These are phyloP conservation scores for Glycine soja DNA, from an alignment of 306 rosid genomes.

Conservation along the genomic window DNA sequence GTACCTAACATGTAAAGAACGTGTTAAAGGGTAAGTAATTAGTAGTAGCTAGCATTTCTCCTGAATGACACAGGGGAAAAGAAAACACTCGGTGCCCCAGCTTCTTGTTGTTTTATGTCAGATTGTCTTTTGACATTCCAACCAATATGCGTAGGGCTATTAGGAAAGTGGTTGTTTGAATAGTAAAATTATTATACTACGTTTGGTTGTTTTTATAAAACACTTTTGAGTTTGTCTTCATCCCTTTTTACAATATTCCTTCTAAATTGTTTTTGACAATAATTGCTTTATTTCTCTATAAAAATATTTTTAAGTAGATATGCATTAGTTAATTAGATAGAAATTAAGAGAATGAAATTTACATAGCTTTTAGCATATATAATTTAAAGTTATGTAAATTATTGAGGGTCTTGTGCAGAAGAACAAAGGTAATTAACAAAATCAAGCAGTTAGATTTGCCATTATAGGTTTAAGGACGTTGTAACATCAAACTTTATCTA, in stretches of 20 bases:
- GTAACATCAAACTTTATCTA: background rate
- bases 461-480: conserved; percentile 2
- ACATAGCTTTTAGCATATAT: background rate
- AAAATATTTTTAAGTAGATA: background rate
- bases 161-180: conserved; percentile 11
- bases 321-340: background rate
- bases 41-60: background rate
- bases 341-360: background rate
- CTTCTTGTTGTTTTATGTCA: conserved; percentile 39
- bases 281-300: background rate
- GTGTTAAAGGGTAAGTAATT: background rate
- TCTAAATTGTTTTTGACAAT: background rate
- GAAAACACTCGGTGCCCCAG: conserved; percentile 38
- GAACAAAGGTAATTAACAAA: background rate
- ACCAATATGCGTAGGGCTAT: conserved; percentile 36
- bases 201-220: background rate
- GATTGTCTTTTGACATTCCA: conserved; percentile 50
- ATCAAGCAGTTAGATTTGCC: background rate
- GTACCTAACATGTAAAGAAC: background rate
- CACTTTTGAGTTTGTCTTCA: background rate
- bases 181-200: background rate
- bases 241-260: conserved; percentile 1
- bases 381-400: background rate
- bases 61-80: background rate
- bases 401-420: background rate